These are phyloP conservation scores for Tripterygium wilfordii DNA, from an alignment of 177 flowering plant species.

Conservation along the genomic window DNA sequence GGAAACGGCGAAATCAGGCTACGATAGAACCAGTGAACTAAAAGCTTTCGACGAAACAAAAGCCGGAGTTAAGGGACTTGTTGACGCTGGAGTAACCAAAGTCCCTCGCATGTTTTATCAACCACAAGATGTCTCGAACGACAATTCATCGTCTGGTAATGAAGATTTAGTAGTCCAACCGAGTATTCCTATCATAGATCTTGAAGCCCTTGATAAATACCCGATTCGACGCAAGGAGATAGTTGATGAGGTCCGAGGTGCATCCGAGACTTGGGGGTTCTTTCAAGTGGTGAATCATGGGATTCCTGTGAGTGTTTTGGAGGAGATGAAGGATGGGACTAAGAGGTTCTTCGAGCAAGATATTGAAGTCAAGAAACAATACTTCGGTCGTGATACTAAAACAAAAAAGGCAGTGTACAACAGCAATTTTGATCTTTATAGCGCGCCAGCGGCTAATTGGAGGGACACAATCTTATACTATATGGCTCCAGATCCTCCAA, in stretches of 20 bases:
- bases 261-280: conserved; percentile 20
- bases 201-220: conserved; percentile 2
- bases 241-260: no score
- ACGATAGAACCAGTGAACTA: neutral
- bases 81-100: conserved; percentile 9
- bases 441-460: conserved; percentile 17
- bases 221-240: neutral
- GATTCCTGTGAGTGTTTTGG: no score
- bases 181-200: conserved; percentile 19
- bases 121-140: neutral
- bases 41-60: conserved; percentile 22
- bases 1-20: neutral
- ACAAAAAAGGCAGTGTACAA: conserved; percentile 3
- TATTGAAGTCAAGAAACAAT: conserved; percentile 13
- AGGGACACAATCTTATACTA: conserved; percentile 10
- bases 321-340: conserved; percentile 9
- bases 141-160: neutral
- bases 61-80: conserved; percentile 22
- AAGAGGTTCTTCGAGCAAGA: conserved; percentile 22
- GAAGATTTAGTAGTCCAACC: neutral
- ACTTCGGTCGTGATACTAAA: conserved; percentile 11
- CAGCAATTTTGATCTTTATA: conserved; percentile 20
- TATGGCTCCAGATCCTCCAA: conserved; percentile 17
- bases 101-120: conserved; percentile 14
- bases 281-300: no score